These are phyloP conservation scores for Albatrellus sp. DNA, from an alignment of 1,284 basidiomycete species.

Conservation along the genomic window DNA sequence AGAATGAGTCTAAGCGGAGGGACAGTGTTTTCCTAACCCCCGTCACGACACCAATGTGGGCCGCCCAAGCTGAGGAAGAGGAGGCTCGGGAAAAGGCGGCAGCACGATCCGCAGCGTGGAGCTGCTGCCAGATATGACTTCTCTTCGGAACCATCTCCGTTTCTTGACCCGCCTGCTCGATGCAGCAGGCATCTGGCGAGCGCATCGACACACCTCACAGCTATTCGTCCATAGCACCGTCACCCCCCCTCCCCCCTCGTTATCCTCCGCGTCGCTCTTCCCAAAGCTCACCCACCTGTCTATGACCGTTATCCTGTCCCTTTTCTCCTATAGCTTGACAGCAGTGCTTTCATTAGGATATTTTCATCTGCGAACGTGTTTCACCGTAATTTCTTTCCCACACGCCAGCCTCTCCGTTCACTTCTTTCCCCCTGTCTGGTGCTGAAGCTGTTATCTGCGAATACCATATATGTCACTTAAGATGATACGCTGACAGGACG, in stretches of 20 bases:
- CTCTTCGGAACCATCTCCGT: slow-evolving; percentile 1
- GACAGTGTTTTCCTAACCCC: slow-evolving; percentile 68
- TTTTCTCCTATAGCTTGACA: neutral
- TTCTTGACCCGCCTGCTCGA: neutral
- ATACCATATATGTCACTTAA: slow-evolving; percentile 6
- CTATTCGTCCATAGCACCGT: neutral
- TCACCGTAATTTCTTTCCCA: slow-evolving; percentile 12
- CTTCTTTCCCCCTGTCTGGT: neutral
- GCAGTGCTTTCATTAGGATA: neutral
- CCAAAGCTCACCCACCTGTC: slow-evolving; percentile 2
- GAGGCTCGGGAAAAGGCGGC: slow-evolving; percentile 59
- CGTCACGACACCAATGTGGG: slow-evolving; percentile 53
- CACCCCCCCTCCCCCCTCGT: neutral
- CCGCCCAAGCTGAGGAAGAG: slow-evolving; percentile 68
- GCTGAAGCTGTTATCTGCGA: slow-evolving; percentile 3
- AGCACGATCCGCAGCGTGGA: slow-evolving; percentile 42
- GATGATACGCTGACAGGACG: neutral
- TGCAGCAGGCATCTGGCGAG: neutral
- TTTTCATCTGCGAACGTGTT: slow-evolving; percentile 26
- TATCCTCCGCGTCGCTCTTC: slow-evolving; percentile 5
- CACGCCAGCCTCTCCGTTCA: neutral
- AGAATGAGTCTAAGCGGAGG: slow-evolving; percentile 65
- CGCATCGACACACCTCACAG: neutral
- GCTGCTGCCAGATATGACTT: slow-evolving; percentile 42
- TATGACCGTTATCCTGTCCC: slow-evolving; percentile 1